These are phyloP conservation scores for Tetrahymena borealis DNA, from an alignment of 73 alveolate genomes.

Conservation along the genomic window DNA sequence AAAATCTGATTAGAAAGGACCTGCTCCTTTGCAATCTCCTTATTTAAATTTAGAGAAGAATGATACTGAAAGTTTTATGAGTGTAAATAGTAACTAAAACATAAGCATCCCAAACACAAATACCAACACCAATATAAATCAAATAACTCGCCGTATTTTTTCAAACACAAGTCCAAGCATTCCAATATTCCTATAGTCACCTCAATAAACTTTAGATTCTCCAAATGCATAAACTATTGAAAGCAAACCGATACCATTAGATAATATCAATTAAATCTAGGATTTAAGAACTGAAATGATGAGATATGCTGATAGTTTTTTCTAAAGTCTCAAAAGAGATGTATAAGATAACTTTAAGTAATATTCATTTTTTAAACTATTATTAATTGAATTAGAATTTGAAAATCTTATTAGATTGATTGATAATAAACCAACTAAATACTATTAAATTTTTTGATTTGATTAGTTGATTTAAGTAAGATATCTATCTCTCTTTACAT, in stretches of 20 bases:
- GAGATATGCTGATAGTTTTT: not conserved
- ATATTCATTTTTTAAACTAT: too few species aligned
- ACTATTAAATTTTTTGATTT: too few species aligned
- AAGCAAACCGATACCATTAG: not conserved
- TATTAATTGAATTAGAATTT: too few species aligned
- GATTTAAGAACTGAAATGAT: not conserved
- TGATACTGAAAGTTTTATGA: not conserved
- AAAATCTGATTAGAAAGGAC: not conserved
- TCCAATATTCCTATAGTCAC: not conserved
- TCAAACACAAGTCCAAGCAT: not conserved
- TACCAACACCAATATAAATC: not conserved
- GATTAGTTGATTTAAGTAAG: too few species aligned
- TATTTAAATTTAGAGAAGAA: not conserved
- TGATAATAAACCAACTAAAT: too few species aligned
- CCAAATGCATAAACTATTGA: not conserved
- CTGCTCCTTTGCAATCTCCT: not conserved
- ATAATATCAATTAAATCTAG: not conserved
- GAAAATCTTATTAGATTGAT: too few species aligned
- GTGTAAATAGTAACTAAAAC: not conserved
- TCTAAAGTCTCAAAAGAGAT: not conserved
- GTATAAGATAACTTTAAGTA: not conserved
- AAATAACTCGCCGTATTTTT: not conserved
- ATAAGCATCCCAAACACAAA: not conserved
- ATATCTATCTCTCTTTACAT: too few species aligned
- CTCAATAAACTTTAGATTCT: not conserved